Evolutionary conservation across 768 basidiomycete genomes (phyloP), one percentile per base, ranked within the genome.

Genomic region (Kwoniella sp.): DNA sequence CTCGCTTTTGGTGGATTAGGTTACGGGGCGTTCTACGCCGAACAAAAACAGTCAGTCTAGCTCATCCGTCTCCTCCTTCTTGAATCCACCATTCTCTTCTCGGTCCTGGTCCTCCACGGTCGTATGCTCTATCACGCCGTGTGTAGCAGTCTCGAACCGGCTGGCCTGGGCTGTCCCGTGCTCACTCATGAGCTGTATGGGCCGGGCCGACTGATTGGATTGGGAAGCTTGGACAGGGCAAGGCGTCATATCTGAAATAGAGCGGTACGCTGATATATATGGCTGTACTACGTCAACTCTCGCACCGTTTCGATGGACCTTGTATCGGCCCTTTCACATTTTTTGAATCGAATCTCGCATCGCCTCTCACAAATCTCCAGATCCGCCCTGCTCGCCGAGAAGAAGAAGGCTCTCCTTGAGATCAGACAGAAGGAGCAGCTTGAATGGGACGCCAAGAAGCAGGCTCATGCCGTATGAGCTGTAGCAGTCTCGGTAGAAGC

Each of bases 11-110:
- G 73, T 26, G 59, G 55, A 26, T 26, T 79, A 37, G 79, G 79
- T 38, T 79, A 74, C 61, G 77, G 73, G 29, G 73, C 73, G 5
- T 80, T 75, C 64, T 65, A 74, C 61, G 59, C 71, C 13, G 79
- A 79, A 60, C 64, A 67, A 62, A 61, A 74, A 71, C 79, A 80
- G 79, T 80, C 48, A 65, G 79, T 76, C 37, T 23, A 1, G n/a
- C 28, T 15, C 13, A 22, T 11, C 2, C 20, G 4, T 29, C 29
- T 51, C 20, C 13, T n/a, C 28, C 15, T 20, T 17, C 41, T 45
- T 11, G 4, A 45, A n/a, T n/a, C n/a, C n/a, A n/a, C n/a, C n/a
- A n/a, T 22, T 30, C 34, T 23, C 20, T 41, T 62, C 23, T 63
- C 17, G 20, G 23, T 62, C 23, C 28, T 50, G 25, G 4, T 25